Conservation (phyloP, 106 monocot genomes). For the Dioscorea alata region DNA sequence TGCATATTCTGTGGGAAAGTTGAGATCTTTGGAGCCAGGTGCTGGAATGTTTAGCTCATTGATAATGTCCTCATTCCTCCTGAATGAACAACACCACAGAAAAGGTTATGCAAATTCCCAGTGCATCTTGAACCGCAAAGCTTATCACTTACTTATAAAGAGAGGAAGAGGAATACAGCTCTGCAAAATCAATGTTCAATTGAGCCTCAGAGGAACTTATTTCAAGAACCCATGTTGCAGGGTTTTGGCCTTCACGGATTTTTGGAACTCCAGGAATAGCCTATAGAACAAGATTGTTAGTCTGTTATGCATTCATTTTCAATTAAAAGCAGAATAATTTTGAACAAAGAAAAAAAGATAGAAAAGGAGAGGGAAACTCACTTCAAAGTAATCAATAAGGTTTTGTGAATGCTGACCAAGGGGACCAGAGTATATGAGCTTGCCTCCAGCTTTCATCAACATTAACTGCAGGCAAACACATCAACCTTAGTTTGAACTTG, state of each 20-base stretch:
- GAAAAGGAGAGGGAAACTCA: conserved; percentile 17
- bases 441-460: conserved; percentile 82
- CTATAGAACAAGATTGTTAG: background rate
- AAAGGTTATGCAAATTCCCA: no score
- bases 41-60: background rate
- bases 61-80: conserved; percentile 1
- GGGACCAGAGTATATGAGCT: conserved; percentile 72
- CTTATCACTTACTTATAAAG: background rate
- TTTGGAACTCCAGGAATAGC: conserved; percentile 16
- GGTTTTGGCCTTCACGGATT: conserved; percentile 5
- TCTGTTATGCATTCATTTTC: no score
- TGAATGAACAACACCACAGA: background rate
- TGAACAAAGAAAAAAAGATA: no score
- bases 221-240: conserved; percentile 19
- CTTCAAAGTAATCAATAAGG: conserved; percentile 86
- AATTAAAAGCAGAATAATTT: no score
- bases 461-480: conserved; percentile 43
- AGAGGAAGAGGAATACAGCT: background rate
- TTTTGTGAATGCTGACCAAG: conserved; percentile 63
- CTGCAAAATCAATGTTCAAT: conserved; percentile 6
- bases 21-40: background rate
- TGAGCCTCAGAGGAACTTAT: background rate
- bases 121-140: no score
- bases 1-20: background rate
- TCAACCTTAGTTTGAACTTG: background rate